Conservation (phyloP, 148 eudicot genomes). For the Vaccinium myrtillus region DNA sequence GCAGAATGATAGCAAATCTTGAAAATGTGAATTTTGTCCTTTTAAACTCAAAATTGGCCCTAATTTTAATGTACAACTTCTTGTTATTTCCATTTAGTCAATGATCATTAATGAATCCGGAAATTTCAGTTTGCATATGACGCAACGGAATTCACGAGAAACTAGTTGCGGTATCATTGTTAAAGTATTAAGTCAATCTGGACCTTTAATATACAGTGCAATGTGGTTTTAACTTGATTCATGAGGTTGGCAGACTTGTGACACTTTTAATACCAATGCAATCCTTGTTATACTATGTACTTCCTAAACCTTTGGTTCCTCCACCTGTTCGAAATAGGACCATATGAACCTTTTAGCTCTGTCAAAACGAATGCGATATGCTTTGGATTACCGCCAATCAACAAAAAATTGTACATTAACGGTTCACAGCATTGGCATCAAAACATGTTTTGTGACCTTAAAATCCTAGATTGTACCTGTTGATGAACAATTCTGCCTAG, state of each 20-base stretch:
- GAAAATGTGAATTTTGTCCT: background rate
- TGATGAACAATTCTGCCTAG: too few species aligned
- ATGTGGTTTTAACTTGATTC: background rate
- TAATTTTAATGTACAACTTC: background rate
- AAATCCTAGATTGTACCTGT: too few species aligned
- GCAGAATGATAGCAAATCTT: background rate
- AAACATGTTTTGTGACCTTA: too few species aligned
- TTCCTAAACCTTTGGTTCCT: slow-evolving; percentile 19
- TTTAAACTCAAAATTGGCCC: background rate
- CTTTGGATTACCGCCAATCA: too few species aligned
- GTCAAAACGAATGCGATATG: too few species aligned
- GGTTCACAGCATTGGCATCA: too few species aligned
- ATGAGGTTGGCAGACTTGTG: background rate
- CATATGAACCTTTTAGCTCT: too few species aligned
- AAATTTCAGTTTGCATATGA: background rate
- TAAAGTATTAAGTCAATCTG: too few species aligned
- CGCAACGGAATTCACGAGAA: too few species aligned
- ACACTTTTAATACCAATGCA: background rate
- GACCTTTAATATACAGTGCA: background rate
- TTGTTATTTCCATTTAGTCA: background rate
- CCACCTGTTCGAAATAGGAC: too few species aligned
- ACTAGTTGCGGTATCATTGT: too few species aligned
- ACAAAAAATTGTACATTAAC: too few species aligned
- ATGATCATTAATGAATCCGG: background rate
- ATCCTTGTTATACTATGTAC: background rate